Evolutionary conservation across 2,329 filamentous ascomycete species (phyloP).

Genomic region (Aschersonia sp.): DNA sequence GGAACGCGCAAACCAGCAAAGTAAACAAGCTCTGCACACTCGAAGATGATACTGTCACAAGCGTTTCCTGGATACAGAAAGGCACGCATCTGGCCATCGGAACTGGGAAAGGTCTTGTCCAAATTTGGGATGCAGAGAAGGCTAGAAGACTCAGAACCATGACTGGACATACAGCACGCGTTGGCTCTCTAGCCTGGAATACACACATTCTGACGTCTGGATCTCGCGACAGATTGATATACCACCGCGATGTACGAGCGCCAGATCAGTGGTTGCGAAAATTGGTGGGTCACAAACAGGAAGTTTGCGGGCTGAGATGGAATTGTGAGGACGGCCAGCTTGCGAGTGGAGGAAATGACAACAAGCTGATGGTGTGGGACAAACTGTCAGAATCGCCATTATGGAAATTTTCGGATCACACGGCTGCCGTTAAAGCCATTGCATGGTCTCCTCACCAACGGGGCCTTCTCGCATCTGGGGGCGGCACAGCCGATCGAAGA

Average conservation of each 20-base stretch:
- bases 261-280: conserved; percentile 82
- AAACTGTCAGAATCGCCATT: conserved; percentile 83
- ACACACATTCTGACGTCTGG: conserved; percentile 94
- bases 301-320: conserved; percentile 94
- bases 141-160: conserved; percentile 79
- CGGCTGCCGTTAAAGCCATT: conserved; percentile 92
- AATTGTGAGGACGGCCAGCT: conserved; percentile 92
- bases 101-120: conserved; percentile 84
- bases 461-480: conserved; percentile 84
- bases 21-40: conserved; percentile 91
- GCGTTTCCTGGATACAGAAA: conserved; percentile 96
- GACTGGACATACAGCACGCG: conserved; percentile 88
- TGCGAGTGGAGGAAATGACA: conserved; percentile 93
- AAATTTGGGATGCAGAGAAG: conserved; percentile 94
- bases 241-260: conserved; percentile 86
- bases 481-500: conserved; percentile 85
- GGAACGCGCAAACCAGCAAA: conserved; percentile 82
- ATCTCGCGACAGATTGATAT: conserved; percentile 83
- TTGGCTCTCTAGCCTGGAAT: conserved; percentile 94
- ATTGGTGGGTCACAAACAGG: conserved; percentile 89
- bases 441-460: conserved; percentile 96
- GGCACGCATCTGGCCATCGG: conserved; percentile 93
- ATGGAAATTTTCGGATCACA: conserved; percentile 90
- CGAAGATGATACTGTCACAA: conserved; percentile 86
- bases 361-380: conserved; percentile 98